phyloP scores from a whole-genome alignment of 768 basidiomycete genomes.

The Trametes maxima region DNA sequence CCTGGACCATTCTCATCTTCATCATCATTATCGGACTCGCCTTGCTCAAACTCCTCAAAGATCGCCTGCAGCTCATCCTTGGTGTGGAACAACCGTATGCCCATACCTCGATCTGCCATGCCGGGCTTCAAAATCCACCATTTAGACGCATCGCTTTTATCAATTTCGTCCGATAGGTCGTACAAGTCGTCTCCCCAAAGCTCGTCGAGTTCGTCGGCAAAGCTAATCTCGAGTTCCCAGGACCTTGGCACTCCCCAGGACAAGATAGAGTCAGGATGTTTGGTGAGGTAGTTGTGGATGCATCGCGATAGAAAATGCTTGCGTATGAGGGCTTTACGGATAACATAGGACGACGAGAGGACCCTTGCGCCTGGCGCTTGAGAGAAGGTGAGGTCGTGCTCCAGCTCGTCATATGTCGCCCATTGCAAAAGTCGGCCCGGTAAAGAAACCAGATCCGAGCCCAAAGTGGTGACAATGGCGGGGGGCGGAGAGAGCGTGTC shows the following conservation, averaged over 20 bases:
- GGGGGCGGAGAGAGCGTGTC: conserved; percentile 34
- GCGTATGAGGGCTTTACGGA: conserved; percentile 91
- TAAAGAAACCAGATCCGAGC: conserved; percentile 8
- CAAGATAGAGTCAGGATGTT: conserved; percentile 64
- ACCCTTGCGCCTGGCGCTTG: conserved; percentile 43
- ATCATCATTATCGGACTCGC: conserved; percentile 51
- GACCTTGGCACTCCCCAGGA: conserved; percentile 64
- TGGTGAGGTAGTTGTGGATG: conserved; percentile 70
- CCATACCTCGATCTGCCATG: conserved; percentile 96
- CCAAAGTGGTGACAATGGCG: conserved; percentile 32
- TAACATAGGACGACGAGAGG: conserved; percentile 82
- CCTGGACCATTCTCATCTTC: conserved; percentile 36
- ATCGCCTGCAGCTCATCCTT: conserved; percentile 72
- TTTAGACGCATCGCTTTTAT: conserved; percentile 32
- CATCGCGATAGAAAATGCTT: conserved; percentile 89
- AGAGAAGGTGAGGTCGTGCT: conserved; percentile 69
- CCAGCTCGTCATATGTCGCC: conserved; percentile 87
- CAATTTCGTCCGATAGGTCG: conserved; percentile 72
- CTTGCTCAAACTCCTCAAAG: conserved; percentile 78
- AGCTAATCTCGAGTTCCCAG: conserved; percentile 84
- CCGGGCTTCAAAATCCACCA: conserved; percentile 99
- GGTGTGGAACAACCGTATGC: conserved; percentile 86
- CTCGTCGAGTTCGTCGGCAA: conserved; percentile 94
- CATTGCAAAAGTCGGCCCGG: conserved; percentile 59
- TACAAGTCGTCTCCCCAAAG: conserved; percentile 91